Evolutionary conservation across 2,329 filamentous ascomycete genomes (phyloP), one percentile per base, ranked within the genome.

Genomic region (Fusarium papillatum): DNA sequence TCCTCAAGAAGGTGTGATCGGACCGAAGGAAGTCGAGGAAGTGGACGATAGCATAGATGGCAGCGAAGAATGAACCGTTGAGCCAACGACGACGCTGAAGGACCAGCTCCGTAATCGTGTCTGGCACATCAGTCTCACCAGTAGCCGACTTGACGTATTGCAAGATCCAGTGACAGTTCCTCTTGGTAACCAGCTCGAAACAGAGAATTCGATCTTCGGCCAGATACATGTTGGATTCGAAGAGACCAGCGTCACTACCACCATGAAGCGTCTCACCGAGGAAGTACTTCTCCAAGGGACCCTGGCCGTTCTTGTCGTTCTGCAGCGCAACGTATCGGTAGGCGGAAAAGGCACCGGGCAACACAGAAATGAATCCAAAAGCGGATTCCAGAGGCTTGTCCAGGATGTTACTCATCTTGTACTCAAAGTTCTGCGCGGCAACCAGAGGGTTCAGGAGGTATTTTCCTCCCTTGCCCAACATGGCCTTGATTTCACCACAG

Each of bases 331-430:
- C 90, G 83, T 95, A 99, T 46, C 97, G 94, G 84, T 99, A 99
- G 24, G 97, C 97, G n/a, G 96, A 98, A 85, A 99, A 98, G 69
- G 97, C 97, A 87, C 97, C 97, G 1, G 97, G 97, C 81, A 99
- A 88, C 81, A 99, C 97, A 55, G 95, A 95, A 82, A 99, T 98
- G 86, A 98, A 99, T 59, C 97, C 97, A 84, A 99, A 99, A 0
- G 96, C 95, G 6, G 96, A 98, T 83, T 99, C 97, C 48, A 99
- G 88, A 3, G 97, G 97, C 86, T 99, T 99, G 84, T 99, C 97
- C 55, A 99, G 90, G 82, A 99, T 99, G 82, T 99, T 99, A 84
- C 95, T 98, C 94, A 99, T 98, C 90, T 99, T 99, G 90, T 99
- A 99, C 87, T 99, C 97, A 80, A 99, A 99, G 82, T 99, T 99